Percentiles rank a stretch among this genome's conserved stretches.
Conservation (phyloP, 352 stramenopile genomes). For the Phytopythium oedochilum region DNA sequence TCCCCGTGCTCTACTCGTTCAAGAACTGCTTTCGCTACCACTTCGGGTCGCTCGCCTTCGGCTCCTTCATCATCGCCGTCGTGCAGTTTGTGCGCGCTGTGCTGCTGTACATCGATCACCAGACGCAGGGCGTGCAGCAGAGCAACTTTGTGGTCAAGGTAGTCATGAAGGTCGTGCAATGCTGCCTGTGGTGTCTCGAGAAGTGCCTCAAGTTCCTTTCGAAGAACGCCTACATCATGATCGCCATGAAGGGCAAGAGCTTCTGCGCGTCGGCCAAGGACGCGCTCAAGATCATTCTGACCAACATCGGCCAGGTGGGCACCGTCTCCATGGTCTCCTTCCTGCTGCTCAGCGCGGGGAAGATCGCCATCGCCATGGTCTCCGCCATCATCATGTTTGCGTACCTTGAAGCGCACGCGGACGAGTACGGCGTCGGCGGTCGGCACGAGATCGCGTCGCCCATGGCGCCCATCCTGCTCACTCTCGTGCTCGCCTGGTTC, state of each 20-base stretch:
- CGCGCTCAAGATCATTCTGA: constrained; percentile 91
- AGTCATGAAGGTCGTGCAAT: constrained; percentile 85
- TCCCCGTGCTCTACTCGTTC: constrained; percentile 60
- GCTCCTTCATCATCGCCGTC: constrained; percentile 94
- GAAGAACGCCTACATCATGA: constrained; percentile 94
- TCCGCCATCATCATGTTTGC: constrained; percentile 54
- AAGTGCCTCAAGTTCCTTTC: constrained; percentile 97
- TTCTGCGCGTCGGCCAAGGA: constrained; percentile 89
- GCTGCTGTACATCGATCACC: constrained; percentile 91
- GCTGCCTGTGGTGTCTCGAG: constrained; percentile 93
- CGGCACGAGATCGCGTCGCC: constrained; percentile 72
- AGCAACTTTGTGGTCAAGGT: constrained; percentile 80
- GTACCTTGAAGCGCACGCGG: constrained; percentile 51
- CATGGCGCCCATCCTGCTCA: constrained; percentile 86
- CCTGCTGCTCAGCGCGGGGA: constrained; percentile 91
- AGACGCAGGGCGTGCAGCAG: constrained; percentile 81
- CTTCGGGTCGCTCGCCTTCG: constrained; percentile 94
- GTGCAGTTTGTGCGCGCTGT: constrained; percentile 93
- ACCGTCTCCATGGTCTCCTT: constrained; percentile 89
- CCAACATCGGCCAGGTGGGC: constrained; percentile 85
- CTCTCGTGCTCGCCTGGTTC: constrained; percentile 91
- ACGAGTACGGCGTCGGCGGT: constrained; percentile 44
- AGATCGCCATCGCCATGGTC: constrained; percentile 72
- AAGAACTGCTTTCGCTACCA: constrained; percentile 91
- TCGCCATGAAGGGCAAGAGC: constrained; percentile 71